Percentiles rank a stretch among this genome's conserved stretches.
Evolutionary conservation across 2,329 filamentous ascomycete species (phyloP).

Genomic region (Phialophora chinensis): DNA sequence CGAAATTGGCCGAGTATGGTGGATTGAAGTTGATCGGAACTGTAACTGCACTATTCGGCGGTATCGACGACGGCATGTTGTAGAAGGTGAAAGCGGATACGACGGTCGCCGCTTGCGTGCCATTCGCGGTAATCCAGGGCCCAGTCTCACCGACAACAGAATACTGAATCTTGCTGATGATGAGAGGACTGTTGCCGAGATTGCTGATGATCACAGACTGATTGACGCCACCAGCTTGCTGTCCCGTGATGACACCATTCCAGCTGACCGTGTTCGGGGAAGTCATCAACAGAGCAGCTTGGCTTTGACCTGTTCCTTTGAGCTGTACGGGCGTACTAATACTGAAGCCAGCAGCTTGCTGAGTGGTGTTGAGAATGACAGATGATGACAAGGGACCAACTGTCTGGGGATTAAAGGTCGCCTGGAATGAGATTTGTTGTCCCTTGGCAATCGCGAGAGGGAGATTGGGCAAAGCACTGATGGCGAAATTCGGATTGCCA

Average conservation of each 20-base stretch:
- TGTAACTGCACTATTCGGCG: slow-evolving; percentile 36
- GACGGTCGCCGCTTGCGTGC: slow-evolving; percentile 21
- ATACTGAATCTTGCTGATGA: slow-evolving; percentile 41
- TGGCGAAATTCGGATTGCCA: slow-evolving; percentile 47
- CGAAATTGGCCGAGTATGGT: slow-evolving; percentile 56
- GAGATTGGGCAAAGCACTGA: slow-evolving; percentile 49
- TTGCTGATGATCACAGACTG: slow-evolving; percentile 48
- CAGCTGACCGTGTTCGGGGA: slow-evolving; percentile 50
- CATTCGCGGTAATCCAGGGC: slow-evolving; percentile 34
- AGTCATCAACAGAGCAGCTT: slow-evolving; percentile 46
- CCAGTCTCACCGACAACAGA: slow-evolving; percentile 30
- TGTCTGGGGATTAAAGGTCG: slow-evolving; percentile 48
- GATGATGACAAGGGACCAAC: slow-evolving; percentile 47
- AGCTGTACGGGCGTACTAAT: slow-evolving; percentile 48
- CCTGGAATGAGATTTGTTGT: slow-evolving; percentile 49
- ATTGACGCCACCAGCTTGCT: slow-evolving; percentile 42
- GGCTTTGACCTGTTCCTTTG: slow-evolving; percentile 48
- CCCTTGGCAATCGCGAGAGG: slow-evolving; percentile 44
- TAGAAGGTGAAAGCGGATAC: slow-evolving; percentile 36
- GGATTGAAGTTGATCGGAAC: slow-evolving; percentile 45
- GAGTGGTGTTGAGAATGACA: slow-evolving; percentile 49
- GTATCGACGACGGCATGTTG: slow-evolving; percentile 32
- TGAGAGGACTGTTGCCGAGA: slow-evolving; percentile 46
- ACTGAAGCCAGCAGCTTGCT: slow-evolving; percentile 47
- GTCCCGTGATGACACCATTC: slow-evolving; percentile 49